Base-by-base conservation (phyloP, 1,284 basidiomycete species). In the Thelephora terrestris region DNA sequence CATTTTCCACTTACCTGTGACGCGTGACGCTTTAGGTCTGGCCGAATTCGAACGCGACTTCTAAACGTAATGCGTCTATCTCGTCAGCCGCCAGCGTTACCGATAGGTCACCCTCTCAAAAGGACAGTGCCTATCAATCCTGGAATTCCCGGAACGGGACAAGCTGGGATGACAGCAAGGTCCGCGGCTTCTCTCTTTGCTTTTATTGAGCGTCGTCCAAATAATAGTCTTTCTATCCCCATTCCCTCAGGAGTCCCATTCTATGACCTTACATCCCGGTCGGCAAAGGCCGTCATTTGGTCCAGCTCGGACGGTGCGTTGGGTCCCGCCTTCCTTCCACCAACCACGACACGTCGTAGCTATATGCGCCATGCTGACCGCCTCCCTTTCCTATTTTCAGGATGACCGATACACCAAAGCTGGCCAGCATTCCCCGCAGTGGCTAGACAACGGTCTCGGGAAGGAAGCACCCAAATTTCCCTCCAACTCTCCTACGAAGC, bases 121-220 rank as follows among this genome's bases (percentile, higher is more conserved):
- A 61, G n/a, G 79, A 81, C 50, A 51, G 65, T 35, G 60, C 60
- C 43, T 78, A 73, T 55, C 75, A 73, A 47, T 65, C 67, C 36
- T 84, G 80, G 76, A 64, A 69, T 6, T 65, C 74, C 4, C 70
- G 79, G 47, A 66, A 71, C 10, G 76, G 74, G 55, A 75, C 73
- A 36, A 68, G 71, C 35, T 85, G 82, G 82, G 83, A 82, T 48
- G 82, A 84, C 50, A 58, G 68, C 46, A 66, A 58, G 72, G 67
- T 48, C 70, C 73, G 17, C 68, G 74, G 57, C 73, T 67, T 60
- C 72, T 70, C 53, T 78, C 79, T 38, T 67, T 70, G 47, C 59
- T 68, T 45, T 69, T 73, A 54, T 49, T 78, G 64, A 76, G 29
- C 32, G 40, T 32, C 12, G 7, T 32, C 40, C 61, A 27, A 47